phyloP scores from a whole-genome alignment of 83 land plant species.

The Diphasiastrum complanatum region DNA sequence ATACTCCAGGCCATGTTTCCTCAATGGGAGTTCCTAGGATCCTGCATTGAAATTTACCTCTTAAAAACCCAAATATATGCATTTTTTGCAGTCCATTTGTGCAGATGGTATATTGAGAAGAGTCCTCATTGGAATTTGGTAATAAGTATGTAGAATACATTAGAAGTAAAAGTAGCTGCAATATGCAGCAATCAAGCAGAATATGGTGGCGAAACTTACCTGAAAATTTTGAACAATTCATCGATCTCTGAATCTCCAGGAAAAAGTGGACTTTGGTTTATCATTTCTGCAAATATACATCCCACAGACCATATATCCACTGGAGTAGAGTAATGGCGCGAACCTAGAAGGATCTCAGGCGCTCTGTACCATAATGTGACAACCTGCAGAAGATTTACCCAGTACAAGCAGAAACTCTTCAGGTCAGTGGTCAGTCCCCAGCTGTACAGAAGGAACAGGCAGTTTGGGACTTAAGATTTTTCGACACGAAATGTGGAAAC shows the following conservation, averaged over 20 bases:
- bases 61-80: no score
- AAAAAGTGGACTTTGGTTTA: slow-evolving; percentile 80
- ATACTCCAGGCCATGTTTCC: slow-evolving; percentile 95
- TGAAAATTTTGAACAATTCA: slow-evolving; percentile 77
- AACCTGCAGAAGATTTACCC: slow-evolving; percentile 40
- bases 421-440: no score
- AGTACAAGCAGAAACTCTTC: background rate
- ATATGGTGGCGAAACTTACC: no score
- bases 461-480: no score
- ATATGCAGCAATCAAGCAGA: no score
- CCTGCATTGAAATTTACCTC: slow-evolving; percentile 38
- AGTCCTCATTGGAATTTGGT: background rate
- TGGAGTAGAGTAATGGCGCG: slow-evolving; percentile 90
- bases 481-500: no score
- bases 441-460: no score
- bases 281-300: slow-evolving; percentile 98
- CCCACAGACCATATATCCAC: slow-evolving; percentile 99
- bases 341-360: slow-evolving; percentile 91
- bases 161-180: background rate
- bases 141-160: background rate
- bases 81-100: no score
- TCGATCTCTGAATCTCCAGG: slow-evolving; percentile 98
- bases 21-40: slow-evolving; percentile 90
- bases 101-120: no score
- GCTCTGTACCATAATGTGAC: slow-evolving; percentile 98